Base-by-base conservation (phyloP, 768 basidiomycete species). In the Tulasnella sp. region DNA sequence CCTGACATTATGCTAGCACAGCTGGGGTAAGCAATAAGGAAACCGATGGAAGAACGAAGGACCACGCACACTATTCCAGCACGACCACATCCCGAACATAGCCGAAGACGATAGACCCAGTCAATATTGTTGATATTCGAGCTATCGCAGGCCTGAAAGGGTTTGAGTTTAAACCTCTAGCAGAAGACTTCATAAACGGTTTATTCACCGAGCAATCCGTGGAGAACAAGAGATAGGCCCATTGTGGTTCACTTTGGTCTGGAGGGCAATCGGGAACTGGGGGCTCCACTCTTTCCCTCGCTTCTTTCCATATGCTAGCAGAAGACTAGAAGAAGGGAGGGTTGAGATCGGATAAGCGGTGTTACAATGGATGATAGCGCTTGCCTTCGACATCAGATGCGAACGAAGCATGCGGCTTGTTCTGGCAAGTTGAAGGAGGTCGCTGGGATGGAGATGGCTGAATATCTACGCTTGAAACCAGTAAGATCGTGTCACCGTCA, bases 341-440 rank as follows among this genome's bases (percentile, higher is more conserved):
- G 3, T 69, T 37, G 18, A 8, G 5, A 28, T 31, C 24, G 64
- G 16, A 2, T 18, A 28, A 69, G 2, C 5, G 28, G 28, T 7
- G n/a, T 31, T 37, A 16, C 12, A 69, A 20, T 16, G 34, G 28
- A 16, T 4, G 1, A 11, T 14, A 18, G 12, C 12, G 31, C 64
- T 20, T 37, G 34, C 64, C 64, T 69, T 69, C 12, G 31, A 69
- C 64, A 69, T 69, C 4, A 69, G 31, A 6, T 69, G 64, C 14
- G 64, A 69, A 16, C 64, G 64, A 37, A 69, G 64, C 64, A 69
- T 69, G 28, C 34, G 64, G 31, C 28, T 69, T 24, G 64, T 69
- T 69, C 64, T 28, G 5, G 64, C 64, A 20, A 69, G 64, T 34
- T 31, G 64, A 12, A 69, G 64, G 14, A 69, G 64, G 34, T 69